Conservation (phyloP, 148 eudicot genomes). For the Camellia lanceoleosa region DNA sequence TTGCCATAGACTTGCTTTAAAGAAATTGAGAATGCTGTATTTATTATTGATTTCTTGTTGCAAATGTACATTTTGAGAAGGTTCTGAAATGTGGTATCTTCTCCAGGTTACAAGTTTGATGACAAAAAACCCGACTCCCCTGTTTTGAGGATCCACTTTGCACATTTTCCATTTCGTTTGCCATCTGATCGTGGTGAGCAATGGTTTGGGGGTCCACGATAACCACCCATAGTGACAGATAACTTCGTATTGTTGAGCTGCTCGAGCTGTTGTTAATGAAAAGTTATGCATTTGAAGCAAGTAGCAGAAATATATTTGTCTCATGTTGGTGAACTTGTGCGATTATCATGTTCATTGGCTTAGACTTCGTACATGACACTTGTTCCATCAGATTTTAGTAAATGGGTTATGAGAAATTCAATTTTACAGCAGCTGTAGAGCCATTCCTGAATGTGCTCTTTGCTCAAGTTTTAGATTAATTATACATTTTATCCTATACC, state of each 20-base stretch:
- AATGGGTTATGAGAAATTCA: background rate
- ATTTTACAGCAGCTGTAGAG: background rate
- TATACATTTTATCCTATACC: background rate
- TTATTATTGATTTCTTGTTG: background rate
- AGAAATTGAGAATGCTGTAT: too few species aligned
- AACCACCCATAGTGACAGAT: background rate
- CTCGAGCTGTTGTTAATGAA: background rate
- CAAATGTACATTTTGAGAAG: background rate
- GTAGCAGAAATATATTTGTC: background rate
- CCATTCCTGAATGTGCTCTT: background rate
- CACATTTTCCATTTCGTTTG: slow-evolving; percentile 76
- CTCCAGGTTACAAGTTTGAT: slow-evolving; percentile 87
- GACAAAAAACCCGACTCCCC: slow-evolving; percentile 71
- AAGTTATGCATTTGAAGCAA: background rate
- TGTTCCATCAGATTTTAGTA: background rate
- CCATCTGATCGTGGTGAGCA: slow-evolving; percentile 48
- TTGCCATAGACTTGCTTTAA: background rate
- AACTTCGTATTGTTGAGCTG: background rate
- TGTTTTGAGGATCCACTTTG: slow-evolving; percentile 61
- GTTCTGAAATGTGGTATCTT: slow-evolving; percentile 12
- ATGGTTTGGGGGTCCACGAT: slow-evolving; percentile 22
- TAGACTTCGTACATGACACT: background rate
- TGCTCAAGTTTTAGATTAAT: too few species aligned
- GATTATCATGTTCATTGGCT: background rate
- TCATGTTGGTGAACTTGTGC: background rate